phyloP scores from a whole-genome alignment of 2,329 filamentous ascomycete species.

The Hirsutella rhossiliensis region DNA sequence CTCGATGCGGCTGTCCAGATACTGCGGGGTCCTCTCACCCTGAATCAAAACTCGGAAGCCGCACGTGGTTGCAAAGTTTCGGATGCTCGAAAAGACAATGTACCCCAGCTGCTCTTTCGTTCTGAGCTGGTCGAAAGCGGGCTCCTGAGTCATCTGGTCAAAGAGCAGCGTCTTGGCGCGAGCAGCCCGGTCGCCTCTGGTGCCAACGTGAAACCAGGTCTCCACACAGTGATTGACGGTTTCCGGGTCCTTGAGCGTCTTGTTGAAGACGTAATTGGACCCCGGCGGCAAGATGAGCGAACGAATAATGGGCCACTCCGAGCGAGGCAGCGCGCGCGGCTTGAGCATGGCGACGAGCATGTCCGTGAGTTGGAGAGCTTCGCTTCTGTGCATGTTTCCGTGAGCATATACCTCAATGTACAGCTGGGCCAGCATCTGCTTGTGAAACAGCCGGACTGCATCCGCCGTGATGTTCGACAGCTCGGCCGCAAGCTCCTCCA shows the following conservation, averaged over 20 bases:
- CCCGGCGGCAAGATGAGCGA: slow-evolving; percentile 68
- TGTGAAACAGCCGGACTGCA: slow-evolving; percentile 65
- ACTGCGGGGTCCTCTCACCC: slow-evolving; percentile 74
- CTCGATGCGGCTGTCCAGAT: slow-evolving; percentile 80
- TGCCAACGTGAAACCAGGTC: slow-evolving; percentile 61
- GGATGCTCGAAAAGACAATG: slow-evolving; percentile 76
- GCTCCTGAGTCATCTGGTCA: slow-evolving; percentile 85
- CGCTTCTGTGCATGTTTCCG: slow-evolving; percentile 89
- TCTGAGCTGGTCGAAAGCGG: slow-evolving; percentile 84
- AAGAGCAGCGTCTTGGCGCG: slow-evolving; percentile 72
- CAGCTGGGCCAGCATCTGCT: slow-evolving; percentile 68
- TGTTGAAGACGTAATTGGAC: slow-evolving; percentile 74
- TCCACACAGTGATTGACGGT: slow-evolving; percentile 86
- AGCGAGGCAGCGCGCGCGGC: slow-evolving; percentile 58
- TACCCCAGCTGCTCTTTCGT: slow-evolving; percentile 98
- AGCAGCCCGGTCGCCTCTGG: slow-evolving; percentile 53
- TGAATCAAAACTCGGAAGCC: slow-evolving; percentile 88
- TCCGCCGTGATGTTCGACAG: slow-evolving; percentile 62
- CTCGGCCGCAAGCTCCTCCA: slow-evolving; percentile 69
- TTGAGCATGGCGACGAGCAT: slow-evolving; percentile 69
- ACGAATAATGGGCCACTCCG: slow-evolving; percentile 69
- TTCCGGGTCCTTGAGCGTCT: slow-evolving; percentile 68
- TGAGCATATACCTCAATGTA: slow-evolving; percentile 83
- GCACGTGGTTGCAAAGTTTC: slow-evolving; percentile 62
- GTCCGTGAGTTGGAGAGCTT: slow-evolving; percentile 74